phyloP scores from a whole-genome alignment of 2,329 filamentous ascomycete genomes.

The Phaeosphaeriaceae sp. region DNA sequence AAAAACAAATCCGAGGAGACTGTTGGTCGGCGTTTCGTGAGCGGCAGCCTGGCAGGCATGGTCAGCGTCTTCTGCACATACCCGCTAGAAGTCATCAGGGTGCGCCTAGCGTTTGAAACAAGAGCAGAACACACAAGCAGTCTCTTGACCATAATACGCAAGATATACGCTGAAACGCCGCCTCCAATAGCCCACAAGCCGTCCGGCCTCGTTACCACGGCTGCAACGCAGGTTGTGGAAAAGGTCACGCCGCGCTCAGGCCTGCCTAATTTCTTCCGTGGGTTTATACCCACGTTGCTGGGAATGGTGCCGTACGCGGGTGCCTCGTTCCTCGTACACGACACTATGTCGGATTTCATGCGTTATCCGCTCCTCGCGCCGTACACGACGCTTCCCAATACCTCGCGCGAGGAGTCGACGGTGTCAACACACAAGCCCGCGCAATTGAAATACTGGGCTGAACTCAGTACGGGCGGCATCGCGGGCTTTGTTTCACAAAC shows the following conservation, averaged over 20 bases:
- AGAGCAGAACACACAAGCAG: constrained; percentile 73
- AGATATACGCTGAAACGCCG: constrained; percentile 81
- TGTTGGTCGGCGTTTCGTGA: constrained; percentile 73
- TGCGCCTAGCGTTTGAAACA: constrained; percentile 94
- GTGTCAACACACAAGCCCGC: constrained; percentile 63
- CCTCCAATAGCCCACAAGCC: constrained; percentile 37
- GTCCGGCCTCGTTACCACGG: constrained; percentile 50
- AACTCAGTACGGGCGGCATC: constrained; percentile 81
- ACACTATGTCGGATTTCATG: constrained; percentile 84
- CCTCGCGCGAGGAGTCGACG: constrained; percentile 46
- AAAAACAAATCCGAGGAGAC: constrained; percentile 77
- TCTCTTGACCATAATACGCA: constrained; percentile 76
- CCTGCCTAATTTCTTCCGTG: constrained; percentile 90
- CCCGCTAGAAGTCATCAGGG: constrained; percentile 88
- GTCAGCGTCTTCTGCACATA: constrained; percentile 97
- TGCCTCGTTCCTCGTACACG: constrained; percentile 93
- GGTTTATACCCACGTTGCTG: constrained; percentile 86
- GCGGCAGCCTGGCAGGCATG: constrained; percentile 78
- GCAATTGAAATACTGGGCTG: constrained; percentile 82
- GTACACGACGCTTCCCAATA: constrained; percentile 76
- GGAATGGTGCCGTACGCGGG: constrained; percentile 98
- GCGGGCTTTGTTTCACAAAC: constrained; percentile 92
- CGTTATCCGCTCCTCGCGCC: constrained; percentile 70
- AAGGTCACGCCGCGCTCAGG: constrained; percentile 68
- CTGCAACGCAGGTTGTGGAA: constrained; percentile 54